Evolutionary conservation across 2,329 filamentous ascomycete genomes (phyloP), one percentile per base, ranked within the genome.

Genomic region (Stagonosporopsis vannaccii): DNA sequence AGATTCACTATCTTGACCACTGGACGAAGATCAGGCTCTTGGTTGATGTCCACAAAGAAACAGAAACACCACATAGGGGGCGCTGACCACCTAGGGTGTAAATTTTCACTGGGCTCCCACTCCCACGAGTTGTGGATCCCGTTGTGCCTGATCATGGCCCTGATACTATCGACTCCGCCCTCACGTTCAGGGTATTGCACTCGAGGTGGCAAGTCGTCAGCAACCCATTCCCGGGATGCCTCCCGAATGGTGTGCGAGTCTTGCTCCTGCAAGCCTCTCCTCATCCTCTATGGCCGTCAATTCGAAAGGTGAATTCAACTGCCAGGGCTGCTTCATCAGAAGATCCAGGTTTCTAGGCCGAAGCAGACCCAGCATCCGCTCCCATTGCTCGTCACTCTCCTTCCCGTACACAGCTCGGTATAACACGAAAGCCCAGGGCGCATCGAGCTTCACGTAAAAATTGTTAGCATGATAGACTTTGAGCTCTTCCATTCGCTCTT

Each of bases 241-340:
- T 53, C 41, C 20, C 62, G 62, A 32, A 57, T 51, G 3, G 58
- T 55, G 43, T 63, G 47, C 45, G 60, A 56, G 45, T 65, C 60
- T 4, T n/a, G 60, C 62, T 30, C 56, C 56, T 36, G 55, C 46
- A n/a, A 63, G 48, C 22, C 36, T 60, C 41, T 48, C 39, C 44
- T 61, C 53, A 45, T 65, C 51, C 42, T 65, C 57, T 12, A 63
- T 52, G 36, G 60, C 50, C 23, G 60, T 65, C n/a, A 65, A 44
- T 39, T 61, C 44, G 19, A 25, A 25, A 19, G 13, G 9, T 6
- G 40, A 25, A 20, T 43, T n/a, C 40, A 13, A 28, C n/a, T 43
- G 25, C 7, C 13, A 11, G n/a, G 40, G 40, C 25, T 15, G 12
- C 19, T 23, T 5, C 22, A 41, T 22, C 26, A 37, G 30, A 11